Conservation (phyloP, 129 eudicot genomes). For the Dittrichia graveolens region DNA sequence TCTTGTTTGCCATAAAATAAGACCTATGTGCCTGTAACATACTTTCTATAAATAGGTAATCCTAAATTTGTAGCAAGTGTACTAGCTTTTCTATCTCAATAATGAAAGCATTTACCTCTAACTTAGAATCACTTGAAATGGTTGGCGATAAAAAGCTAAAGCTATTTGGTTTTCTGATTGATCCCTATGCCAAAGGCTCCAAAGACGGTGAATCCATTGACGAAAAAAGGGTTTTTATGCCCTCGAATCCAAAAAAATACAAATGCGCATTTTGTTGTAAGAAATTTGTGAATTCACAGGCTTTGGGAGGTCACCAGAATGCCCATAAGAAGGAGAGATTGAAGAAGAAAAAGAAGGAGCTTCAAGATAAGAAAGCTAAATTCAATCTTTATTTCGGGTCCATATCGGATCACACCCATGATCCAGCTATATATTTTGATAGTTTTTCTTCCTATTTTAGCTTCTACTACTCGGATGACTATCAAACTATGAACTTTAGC, state of each 20-base stretch:
- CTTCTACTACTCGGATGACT: conserved; percentile 23
- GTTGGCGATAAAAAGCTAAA: conserved; percentile 35
- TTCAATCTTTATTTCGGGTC: conserved; percentile 34
- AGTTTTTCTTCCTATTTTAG: conserved; percentile 34
- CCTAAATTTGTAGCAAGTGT: conserved; percentile 15
- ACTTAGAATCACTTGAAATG: conserved; percentile 23
- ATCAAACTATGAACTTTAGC: conserved; percentile 32
- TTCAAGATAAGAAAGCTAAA: conserved; percentile 41
- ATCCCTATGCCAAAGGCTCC: conserved; percentile 25
- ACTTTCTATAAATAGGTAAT: conserved; percentile 36
- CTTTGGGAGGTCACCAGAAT: conserved; percentile 48
- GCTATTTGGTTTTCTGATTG: conserved; percentile 44
- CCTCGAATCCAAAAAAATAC: conserved; percentile 32
- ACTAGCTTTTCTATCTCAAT: conserved; percentile 15
- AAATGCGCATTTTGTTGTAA: conserved; percentile 39
- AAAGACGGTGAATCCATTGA: conserved; percentile 20
- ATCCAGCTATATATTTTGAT: conserved; percentile 22
- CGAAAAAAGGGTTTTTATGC: neutral
- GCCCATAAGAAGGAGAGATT: conserved; percentile 45
- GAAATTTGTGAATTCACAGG: conserved; percentile 43
- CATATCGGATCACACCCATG: conserved; percentile 20
- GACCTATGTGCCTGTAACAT: conserved; percentile 15
- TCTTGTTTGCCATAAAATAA: conserved; percentile 22
- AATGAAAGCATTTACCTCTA: conserved; percentile 33
- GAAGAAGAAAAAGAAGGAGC: conserved; percentile 38